phyloP scores from a whole-genome alignment of 352 stramenopile species.

The Globisporangium carolinianum region DNA sequence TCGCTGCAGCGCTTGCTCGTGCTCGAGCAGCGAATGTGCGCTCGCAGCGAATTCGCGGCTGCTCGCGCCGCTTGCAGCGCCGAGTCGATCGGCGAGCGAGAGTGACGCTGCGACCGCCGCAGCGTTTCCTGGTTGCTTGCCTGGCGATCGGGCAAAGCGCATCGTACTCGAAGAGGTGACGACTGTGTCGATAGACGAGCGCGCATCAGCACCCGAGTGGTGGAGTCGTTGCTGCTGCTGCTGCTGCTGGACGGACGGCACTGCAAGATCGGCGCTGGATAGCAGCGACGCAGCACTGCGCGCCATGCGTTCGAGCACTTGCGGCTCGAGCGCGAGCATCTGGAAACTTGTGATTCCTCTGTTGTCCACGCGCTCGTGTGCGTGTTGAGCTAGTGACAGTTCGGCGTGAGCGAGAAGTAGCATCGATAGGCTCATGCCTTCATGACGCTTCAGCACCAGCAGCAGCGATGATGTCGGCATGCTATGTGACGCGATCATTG shows the following conservation, averaged over 20 bases:
- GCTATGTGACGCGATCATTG: too few species aligned
- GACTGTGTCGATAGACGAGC: too few species aligned
- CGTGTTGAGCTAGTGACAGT: too few species aligned
- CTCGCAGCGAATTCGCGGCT: neutral
- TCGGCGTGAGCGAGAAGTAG: too few species aligned
- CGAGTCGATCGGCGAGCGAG: slow-evolving; percentile 8
- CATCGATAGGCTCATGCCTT: too few species aligned
- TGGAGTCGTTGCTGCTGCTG: too few species aligned
- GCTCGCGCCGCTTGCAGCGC: slow-evolving; percentile 6
- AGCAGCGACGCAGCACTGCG: slow-evolving; percentile 1
- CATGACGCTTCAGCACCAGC: too few species aligned
- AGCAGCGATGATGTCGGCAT: too few species aligned
- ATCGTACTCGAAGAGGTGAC: neutral
- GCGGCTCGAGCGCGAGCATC: neutral
- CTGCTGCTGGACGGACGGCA: neutral
- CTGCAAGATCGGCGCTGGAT: neutral
- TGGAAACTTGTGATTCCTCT: neutral
- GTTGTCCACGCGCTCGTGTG: too few species aligned
- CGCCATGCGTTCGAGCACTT: slow-evolving; percentile 3
- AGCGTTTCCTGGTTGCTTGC: neutral
- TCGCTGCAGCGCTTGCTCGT: slow-evolving; percentile 7
- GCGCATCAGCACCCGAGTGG: too few species aligned
- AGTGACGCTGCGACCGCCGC: neutral
- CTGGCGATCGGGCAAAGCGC: too few species aligned
- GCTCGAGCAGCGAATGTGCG: neutral